Base-by-base conservation (phyloP, 1,139 yeast species). In the Suhomyces choctaworum region DNA sequence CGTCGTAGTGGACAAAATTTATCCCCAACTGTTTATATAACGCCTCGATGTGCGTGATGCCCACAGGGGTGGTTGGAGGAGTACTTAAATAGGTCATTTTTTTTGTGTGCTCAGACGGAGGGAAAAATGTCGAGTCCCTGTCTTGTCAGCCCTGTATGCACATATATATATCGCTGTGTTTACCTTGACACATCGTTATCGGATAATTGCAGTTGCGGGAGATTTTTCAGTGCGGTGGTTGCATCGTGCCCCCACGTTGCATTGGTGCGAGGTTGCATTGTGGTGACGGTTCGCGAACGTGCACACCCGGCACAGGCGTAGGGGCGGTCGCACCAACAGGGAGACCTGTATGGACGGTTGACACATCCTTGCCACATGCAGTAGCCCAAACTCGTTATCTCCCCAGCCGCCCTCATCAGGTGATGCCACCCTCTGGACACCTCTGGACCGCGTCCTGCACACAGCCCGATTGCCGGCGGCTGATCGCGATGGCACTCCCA, bases 1-100 rank as follows among this genome's bases (percentile, higher is more conserved):
- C 54, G 14, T 65, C 61, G 25, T 62, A 54, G 25, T 60, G 54
- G 16, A 66, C 50, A 30, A 58, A 46, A 27, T 47, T 52, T 31
- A 59, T 46, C 20, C 55, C 51, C 31, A 52, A 40, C 26, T 41
- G 38, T 40, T 45, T 34, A 43, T 47, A 39, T 34, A 41, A 37
- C 16, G 36, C 27, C 27, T 38, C 41, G 14, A 39, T 34, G 31
- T 34, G 41, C 16, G 40, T 21, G 25, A 30, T 20, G 14, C 29
- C 34, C 8, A 37, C 35, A 3, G 51, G 51, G 14, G 51, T 46
- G 20, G 51, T 37, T 24, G 51, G 51, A 12, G 51, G 51, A 16
- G 48, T 39, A 24, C 25, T 33, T 30, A 45, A 45, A 25, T 43
- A 44, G 7, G 46, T 25, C 47, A 44, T 44, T 12, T 12, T 27